These are phyloP conservation scores for Lentinula boryana DNA, from an alignment of 768 basidiomycete species.

Conservation along the genomic window DNA sequence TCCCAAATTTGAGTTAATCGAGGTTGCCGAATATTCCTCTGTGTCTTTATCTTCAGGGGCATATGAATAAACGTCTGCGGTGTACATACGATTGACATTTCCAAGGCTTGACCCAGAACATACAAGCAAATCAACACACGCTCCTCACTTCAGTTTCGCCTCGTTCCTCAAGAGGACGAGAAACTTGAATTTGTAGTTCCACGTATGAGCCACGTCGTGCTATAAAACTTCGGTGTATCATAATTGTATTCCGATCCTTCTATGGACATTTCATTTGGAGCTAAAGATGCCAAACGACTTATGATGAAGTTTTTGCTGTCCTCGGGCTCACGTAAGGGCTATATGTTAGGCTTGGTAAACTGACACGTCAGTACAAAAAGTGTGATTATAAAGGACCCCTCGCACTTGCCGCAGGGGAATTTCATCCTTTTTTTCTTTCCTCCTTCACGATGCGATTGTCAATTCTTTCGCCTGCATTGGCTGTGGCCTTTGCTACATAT, in stretches of 20 bases:
- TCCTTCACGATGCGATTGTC: conserved; percentile 56
- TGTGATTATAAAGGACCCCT: conserved; percentile 21
- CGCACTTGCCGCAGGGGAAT: conserved; percentile 10
- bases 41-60: no score
- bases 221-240: no score
- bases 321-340: neutral
- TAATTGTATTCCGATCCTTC: neutral
- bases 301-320: neutral
- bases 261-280: neutral
- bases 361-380: conserved; percentile 46
- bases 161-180: no score
- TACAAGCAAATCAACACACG: no score
- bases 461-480: conserved; percentile 44
- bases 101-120: no score
- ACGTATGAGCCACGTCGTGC: no score
- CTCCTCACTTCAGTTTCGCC: no score
- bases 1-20: no score
- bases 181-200: no score
- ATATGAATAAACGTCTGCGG: no score
- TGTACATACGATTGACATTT: no score
- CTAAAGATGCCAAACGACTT: neutral
- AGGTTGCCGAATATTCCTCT: no score
- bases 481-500: conserved; percentile 45
- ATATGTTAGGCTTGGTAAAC: conserved; percentile 8
- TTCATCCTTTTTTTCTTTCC: conserved; percentile 15